Base-by-base conservation (phyloP, 768 basidiomycete genomes). In the Thelephora ganbajun region DNA sequence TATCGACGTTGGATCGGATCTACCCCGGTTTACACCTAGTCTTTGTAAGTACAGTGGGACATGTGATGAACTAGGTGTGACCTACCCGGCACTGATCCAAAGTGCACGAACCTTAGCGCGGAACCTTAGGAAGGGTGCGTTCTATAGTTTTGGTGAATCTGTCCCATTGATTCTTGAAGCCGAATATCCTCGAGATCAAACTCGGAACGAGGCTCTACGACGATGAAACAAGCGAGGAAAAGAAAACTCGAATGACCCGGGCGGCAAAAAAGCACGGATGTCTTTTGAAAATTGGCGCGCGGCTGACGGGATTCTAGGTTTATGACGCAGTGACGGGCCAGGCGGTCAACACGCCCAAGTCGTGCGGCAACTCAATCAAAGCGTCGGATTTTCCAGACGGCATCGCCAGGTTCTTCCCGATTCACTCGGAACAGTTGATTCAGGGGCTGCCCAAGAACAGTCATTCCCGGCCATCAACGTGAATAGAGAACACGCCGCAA, bases 171-270 rank as follows among this genome's bases (percentile, higher is more conserved):
- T 97, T 92, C 67, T 55, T 64, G 33, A 83, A 80, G 59, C 92
- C 93, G 5, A 90, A 86, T 54, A 74, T 96, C 48, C 69, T 97
- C 23, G 94, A 99, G 60, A 71, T 91, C 59, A 99, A 98, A 63
- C 82, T 98, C 13, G 96, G 96, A 1, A 93, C 84, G 0, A 69
- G 83, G 1, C 72, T 98, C n/a, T 86, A 86, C 52, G 90, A 87
- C 45, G 74, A 80, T 18, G 59, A 60, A 11, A 65, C 68, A 19
- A 58, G 59, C 72, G 83, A 74, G 2, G 87, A 85, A 49, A 99
- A 99, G 66, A 71, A 74, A 50, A 72, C 65, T 35, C 76, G 86
- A 19, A 92, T 93, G 92, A 67, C 73, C 48, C 71, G 76, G 55
- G 69, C 72, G 1, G 90, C 90, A 1, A 68, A 64, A 23, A 63